Conservation (phyloP, 192 early-diverging fungal species). For the Coemansia sp. region DNA sequence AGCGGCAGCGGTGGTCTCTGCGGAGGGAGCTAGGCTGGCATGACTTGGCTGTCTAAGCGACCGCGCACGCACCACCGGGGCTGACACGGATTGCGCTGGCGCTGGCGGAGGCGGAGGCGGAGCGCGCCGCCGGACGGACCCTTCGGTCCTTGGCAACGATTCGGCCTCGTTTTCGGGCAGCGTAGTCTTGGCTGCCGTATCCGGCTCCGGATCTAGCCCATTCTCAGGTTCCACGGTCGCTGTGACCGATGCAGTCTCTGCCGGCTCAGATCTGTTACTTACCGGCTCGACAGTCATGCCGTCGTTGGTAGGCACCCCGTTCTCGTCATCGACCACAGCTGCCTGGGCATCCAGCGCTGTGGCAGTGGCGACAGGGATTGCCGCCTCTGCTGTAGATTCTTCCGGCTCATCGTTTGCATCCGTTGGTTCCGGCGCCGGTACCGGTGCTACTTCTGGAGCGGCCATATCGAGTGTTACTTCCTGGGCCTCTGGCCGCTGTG, state of each 20-base stretch:
- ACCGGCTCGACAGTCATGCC: constrained; percentile 1
- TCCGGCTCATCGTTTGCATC: too few species aligned
- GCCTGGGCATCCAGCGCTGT: not conserved
- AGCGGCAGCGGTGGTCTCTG: too few species aligned
- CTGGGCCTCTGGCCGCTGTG: not conserved
- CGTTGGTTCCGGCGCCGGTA: too few species aligned
- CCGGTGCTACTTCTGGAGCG: too few species aligned
- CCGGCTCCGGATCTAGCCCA: too few species aligned
- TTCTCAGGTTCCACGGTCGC: not conserved
- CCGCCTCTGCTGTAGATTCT: too few species aligned
- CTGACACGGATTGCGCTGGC: too few species aligned
- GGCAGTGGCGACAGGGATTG: constrained; percentile 12
- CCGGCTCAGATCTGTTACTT: too few species aligned
- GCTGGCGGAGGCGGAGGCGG: constrained; percentile 41
- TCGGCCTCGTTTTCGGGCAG: not conserved
- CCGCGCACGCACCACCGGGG: too few species aligned
- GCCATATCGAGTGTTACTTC: too few species aligned
- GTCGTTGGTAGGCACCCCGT: not conserved
- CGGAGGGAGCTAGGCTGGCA: too few species aligned
- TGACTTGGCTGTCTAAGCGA: constrained; percentile 11
- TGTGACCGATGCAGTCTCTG: too few species aligned
- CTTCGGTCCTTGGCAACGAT: constrained; percentile 16
- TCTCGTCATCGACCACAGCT: not conserved
- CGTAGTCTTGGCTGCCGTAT: not conserved
- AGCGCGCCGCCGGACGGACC: constrained; percentile 36